These are phyloP conservation scores for Domatiomyces globalis DNA, from an alignment of 2,329 filamentous ascomycete species.

Conservation along the genomic window DNA sequence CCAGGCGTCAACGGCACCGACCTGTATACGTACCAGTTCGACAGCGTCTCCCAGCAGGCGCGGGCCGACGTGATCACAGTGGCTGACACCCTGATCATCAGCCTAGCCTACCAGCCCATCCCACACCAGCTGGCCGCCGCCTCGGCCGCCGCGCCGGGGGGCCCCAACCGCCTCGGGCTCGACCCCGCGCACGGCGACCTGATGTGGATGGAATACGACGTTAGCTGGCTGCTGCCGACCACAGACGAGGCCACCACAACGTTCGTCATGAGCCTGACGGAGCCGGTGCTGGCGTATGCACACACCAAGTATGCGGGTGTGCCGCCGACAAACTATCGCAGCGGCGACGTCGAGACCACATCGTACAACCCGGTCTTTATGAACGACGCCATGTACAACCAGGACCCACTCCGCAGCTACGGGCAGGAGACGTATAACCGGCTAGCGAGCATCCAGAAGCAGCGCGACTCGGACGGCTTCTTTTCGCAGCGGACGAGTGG, in stretches of 20 bases:
- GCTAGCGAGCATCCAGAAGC: conserved; percentile 23
- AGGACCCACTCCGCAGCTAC: conserved; percentile 31
- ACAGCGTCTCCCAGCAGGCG: conserved; percentile 2
- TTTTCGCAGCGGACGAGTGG: conserved; percentile 15
- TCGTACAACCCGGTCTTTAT: conserved; percentile 23
- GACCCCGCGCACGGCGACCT: neutral
- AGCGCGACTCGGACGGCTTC: conserved; percentile 29
- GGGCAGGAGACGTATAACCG: conserved; percentile 25
- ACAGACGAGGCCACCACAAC: neutral
- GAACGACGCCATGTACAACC: conserved; percentile 34
- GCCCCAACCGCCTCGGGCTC: neutral
- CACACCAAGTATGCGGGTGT: neutral
- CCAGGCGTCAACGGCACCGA: neutral
- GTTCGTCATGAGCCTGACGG: neutral
- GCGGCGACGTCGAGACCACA: neutral
- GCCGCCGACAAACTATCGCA: neutral
- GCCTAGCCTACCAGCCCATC: neutral
- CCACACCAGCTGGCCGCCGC: neutral
- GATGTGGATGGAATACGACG: conserved; percentile 1
- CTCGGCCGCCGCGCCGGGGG: neutral
- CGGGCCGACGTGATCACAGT: neutral
- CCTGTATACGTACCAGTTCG: neutral
- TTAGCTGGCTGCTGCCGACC: neutral
- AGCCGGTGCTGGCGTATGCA: neutral
- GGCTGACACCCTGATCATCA: neutral